Conservation (phyloP, 805 yeast genomes). For the Teunomyces kruisii region DNA sequence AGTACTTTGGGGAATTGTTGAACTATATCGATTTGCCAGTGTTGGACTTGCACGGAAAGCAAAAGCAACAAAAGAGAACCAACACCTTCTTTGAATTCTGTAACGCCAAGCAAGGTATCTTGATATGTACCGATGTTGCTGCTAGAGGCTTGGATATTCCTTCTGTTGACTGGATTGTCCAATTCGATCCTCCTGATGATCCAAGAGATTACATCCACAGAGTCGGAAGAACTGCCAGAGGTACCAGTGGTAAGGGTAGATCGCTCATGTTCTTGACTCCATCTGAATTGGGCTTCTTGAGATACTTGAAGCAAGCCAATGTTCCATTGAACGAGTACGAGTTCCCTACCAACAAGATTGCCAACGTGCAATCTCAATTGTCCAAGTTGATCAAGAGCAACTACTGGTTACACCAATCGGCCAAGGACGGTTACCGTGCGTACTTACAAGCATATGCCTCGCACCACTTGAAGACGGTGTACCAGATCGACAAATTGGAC, state of each 20-base stretch:
- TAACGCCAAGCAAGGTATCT: slow-evolving; percentile 91
- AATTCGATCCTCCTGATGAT: slow-evolving; percentile 99
- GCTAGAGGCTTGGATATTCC: slow-evolving; percentile 99
- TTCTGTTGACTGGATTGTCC: slow-evolving; percentile 98
- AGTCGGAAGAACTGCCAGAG: slow-evolving; percentile 99
- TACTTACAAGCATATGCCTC: slow-evolving; percentile 97
- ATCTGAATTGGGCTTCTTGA: slow-evolving; percentile 86
- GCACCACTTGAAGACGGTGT: slow-evolving; percentile 93
- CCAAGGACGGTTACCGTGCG: slow-evolving; percentile 96
- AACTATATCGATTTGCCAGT: slow-evolving; percentile 97
- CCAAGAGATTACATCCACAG: slow-evolving; percentile 99
- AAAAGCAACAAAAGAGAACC: slow-evolving; percentile 97
- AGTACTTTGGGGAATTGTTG: slow-evolving; percentile 90
- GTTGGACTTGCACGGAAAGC: slow-evolving; percentile 94
- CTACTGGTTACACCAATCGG: slow-evolving; percentile 91
- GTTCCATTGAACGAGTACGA: slow-evolving; percentile 97
- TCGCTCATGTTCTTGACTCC: slow-evolving; percentile 95
- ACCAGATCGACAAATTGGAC: slow-evolving; percentile 93
- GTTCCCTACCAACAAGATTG: slow-evolving; percentile 90
- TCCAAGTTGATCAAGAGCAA: slow-evolving; percentile 89
- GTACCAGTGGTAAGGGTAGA: slow-evolving; percentile 83
- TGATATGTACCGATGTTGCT: slow-evolving; percentile 97
- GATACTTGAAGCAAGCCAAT: slow-evolving; percentile 94
- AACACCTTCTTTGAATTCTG: slow-evolving; percentile 98
- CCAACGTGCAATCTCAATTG: slow-evolving; percentile 92